Percentiles rank a stretch among this genome's conserved stretches.
Conservation (phyloP, 2,329 filamentous ascomycete genomes). For the Sclerotiophoma versabilis region DNA sequence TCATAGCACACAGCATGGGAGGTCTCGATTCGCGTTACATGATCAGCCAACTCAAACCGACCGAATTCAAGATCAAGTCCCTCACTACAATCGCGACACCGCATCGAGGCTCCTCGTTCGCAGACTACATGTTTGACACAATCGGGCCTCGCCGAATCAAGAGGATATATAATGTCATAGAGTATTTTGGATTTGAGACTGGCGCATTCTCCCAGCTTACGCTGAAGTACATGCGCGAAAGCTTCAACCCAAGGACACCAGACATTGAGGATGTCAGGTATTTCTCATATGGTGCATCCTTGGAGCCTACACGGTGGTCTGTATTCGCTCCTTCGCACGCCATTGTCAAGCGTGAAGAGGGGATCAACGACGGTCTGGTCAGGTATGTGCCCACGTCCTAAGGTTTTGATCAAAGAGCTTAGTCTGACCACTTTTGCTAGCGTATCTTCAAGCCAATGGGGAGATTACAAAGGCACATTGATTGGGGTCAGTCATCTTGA, state of each 20-base stretch:
- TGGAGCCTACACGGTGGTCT: slow-evolving; percentile 63
- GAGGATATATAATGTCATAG: slow-evolving; percentile 63
- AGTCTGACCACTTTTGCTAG: slow-evolving; percentile 36
- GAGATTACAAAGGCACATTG: slow-evolving; percentile 68
- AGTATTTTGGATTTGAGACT: slow-evolving; percentile 63
- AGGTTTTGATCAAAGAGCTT: too few species aligned
- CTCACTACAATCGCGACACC: slow-evolving; percentile 69
- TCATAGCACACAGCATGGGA: slow-evolving; percentile 70
- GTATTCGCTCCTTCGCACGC: slow-evolving; percentile 65
- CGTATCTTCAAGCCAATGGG: slow-evolving; percentile 67
- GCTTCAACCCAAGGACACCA: slow-evolving; percentile 66
- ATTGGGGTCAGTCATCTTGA: slow-evolving; percentile 70
- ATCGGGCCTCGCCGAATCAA: slow-evolving; percentile 65
- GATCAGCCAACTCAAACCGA: slow-evolving; percentile 65
- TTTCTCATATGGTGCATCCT: slow-evolving; percentile 68
- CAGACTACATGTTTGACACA: slow-evolving; percentile 66
- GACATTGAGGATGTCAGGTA: slow-evolving; percentile 64
- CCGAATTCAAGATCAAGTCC: slow-evolving; percentile 77
- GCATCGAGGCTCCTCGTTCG: slow-evolving; percentile 67
- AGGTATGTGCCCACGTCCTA: slow-evolving; percentile 49
- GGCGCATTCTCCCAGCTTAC: slow-evolving; percentile 69
- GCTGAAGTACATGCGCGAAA: slow-evolving; percentile 62
- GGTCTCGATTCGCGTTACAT: slow-evolving; percentile 70
- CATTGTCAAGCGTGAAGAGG: slow-evolving; percentile 62
- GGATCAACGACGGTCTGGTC: slow-evolving; percentile 69